These are phyloP conservation scores for Geranium rotundifolium DNA, from an alignment of 345 rosid species.

Conservation along the genomic window DNA sequence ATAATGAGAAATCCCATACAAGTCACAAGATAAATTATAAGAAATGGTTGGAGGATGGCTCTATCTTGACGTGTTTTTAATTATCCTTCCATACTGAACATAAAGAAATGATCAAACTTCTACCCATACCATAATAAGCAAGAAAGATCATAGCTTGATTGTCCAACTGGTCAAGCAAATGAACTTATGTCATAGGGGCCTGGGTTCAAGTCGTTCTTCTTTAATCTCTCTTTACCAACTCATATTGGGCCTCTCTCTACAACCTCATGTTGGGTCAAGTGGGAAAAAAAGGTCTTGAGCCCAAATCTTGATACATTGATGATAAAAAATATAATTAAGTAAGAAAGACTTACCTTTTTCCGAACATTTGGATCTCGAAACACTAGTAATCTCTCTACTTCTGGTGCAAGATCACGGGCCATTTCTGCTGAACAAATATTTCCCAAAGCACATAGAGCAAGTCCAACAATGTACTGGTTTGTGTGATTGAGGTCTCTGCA, in stretches of 20 bases:
- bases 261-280: too few species aligned
- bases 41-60: neutral
- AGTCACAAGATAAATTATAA: neutral
- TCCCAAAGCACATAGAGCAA: slow-evolving; percentile 99
- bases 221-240: too few species aligned
- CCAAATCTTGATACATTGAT: too few species aligned
- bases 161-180: too few species aligned
- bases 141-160: neutral
- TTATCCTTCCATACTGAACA: neutral
- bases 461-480: slow-evolving; percentile 95
- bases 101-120: too few species aligned
- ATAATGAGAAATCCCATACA: neutral
- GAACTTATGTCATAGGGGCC: too few species aligned
- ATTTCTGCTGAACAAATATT: slow-evolving; percentile 97
- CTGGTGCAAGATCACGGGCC: slow-evolving; percentile 99
- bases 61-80: neutral
- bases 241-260: too few species aligned
- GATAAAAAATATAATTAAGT: too few species aligned
- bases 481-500: slow-evolving; percentile 93
- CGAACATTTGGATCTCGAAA: slow-evolving; percentile 98
- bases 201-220: too few species aligned
- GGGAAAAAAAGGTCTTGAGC: too few species aligned
- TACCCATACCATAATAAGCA: neutral
- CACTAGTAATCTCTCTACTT: slow-evolving; percentile 91
- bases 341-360: slow-evolving; percentile 53